These are phyloP conservation scores for Stentor roeselii DNA, from an alignment of 73 alveolate genomes.

Conservation along the genomic window DNA sequence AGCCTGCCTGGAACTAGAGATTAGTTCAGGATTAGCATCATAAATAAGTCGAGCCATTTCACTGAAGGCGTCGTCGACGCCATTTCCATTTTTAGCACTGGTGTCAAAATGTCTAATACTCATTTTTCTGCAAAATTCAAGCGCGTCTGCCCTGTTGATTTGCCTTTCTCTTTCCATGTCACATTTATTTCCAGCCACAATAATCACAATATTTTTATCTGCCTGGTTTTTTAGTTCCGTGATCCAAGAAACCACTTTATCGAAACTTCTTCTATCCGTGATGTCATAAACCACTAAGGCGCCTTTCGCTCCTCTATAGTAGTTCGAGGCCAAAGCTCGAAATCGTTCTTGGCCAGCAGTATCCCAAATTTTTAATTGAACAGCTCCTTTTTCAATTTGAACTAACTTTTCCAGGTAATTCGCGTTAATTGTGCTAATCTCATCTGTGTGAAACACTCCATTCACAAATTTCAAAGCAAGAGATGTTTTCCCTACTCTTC, in stretches of 20 bases:
- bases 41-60: too few relatives aligned
- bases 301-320: conserved; percentile 25
- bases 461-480: not conserved
- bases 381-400: not conserved
- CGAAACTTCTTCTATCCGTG: conserved; percentile 30
- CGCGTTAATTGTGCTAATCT: conserved; percentile 14
- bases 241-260: not conserved
- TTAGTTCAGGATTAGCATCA: too few relatives aligned
- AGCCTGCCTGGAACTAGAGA: too few relatives aligned
- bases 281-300: conserved; percentile 27
- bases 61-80: too few relatives aligned
- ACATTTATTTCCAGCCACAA: conserved; percentile 23
- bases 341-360: conserved; percentile 54
- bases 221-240: not conserved
- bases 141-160: not conserved
- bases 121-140: too few relatives aligned
- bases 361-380: conserved; percentile 48
- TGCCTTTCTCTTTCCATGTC: conserved; percentile 11
- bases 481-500: conserved; percentile 23
- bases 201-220: not conserved
- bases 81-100: too few relatives aligned
- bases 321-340: not conserved
- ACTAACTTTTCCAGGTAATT: conserved; percentile 8
- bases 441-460: not conserved
- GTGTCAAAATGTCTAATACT: too few relatives aligned